Evolutionary conservation across 2,329 filamentous ascomycete species (phyloP), one percentile per base, ranked within the genome.

Genomic region (Penicillium sp.): DNA sequence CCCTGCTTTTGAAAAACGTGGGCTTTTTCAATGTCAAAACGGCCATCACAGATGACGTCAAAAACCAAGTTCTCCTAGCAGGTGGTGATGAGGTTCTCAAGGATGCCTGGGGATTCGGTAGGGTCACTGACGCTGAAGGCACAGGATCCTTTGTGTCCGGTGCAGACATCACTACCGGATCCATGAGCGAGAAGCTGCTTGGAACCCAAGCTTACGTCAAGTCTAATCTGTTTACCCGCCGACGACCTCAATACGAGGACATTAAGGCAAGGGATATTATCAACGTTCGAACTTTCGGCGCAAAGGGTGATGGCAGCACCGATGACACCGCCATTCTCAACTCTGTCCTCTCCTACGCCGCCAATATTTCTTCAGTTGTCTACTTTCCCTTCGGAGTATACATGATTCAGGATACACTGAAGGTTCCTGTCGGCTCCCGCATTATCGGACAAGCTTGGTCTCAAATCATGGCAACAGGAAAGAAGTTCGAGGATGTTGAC

Each of bases 311-410:
- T 66, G 83, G 81, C 6, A 63, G 64, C 0, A 78, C 80, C 1
- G 83, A 86, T 68, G 61, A 68, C 31, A 60, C 59, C 0, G 38
- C 42, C 0, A 43, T 56, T 1, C 47, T 69, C 2, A 67, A 68
- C 31, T 58, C 47, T 29, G 59, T 66, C 16, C 43, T 68, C 3
- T 24, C 36, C 5, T 8, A 24, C 4, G 60, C 62, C 1, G 63
- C 58, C 1, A 62, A 61, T 16, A 44, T 63, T 29, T 64, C 60
- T 4, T 52, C 62, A 63, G 73, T 93, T 58, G 81, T 90, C 54
- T 92, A 86, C 75, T 88, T 93, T 62, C 88, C 91, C 67, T 86
- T 88, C 66, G 90, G 90, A 51, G 83, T 86, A 47, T 91, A 92
- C 71, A 72, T 89, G 51, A 77, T 92, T 62, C 86, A 83, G 42